Evolutionary conservation across 192 early-diverging fungal species (phyloP), one percentile per base, ranked within the genome.

Genomic region (Lobosporangium transversale): DNA sequence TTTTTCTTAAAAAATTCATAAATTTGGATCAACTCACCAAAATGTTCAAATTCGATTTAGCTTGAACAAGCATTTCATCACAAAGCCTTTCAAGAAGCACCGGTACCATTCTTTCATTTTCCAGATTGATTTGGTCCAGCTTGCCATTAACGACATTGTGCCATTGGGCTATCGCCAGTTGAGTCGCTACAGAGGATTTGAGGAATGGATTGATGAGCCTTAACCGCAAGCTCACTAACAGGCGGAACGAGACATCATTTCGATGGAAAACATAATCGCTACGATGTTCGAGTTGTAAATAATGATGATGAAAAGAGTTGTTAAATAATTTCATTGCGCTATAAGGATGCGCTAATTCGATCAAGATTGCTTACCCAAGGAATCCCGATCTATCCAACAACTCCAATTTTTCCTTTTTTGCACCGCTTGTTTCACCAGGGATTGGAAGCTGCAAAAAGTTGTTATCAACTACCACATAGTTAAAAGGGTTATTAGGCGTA

Each of bases 191-290:
- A 2, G 69, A 74, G 12, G 57, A 47, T 42, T 51, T 50, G 15
- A 21, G 40, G 30, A 68, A 75, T 5, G 57, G 69, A 11, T 68
- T 59, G 24, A 84, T 48, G 1, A 82, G 64, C 31, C 79, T 47
- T 15, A 88, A 50, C 17, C 87, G 79, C 58, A 86, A 57, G 26
- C 81, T 83, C 1, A 67, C 70, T 23, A 86, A 40, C 17, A 86
- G 47, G 47, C 87, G 69, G 70, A 84, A 87, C 9, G 84, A 85
- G 0, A 83, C 69, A 18, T 87, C 84, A 11, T 74, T 58, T 60
- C 51, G 52, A 43, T 80, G 81, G 7, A 87, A 70, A 0, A 80
- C 71, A 66, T 87, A 87, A 57, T 87, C 86, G 15, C 84, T 84
- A 14, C n/a, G n/a, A n/a, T n/a, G n/a, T n/a, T n/a, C n/a, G n/a